Percentiles rank a stretch among this genome's conserved stretches.
These are phyloP conservation scores for Podospora anserina DNA, from an alignment of 495 filamentous ascomycete genomes.

Conservation along the genomic window DNA sequence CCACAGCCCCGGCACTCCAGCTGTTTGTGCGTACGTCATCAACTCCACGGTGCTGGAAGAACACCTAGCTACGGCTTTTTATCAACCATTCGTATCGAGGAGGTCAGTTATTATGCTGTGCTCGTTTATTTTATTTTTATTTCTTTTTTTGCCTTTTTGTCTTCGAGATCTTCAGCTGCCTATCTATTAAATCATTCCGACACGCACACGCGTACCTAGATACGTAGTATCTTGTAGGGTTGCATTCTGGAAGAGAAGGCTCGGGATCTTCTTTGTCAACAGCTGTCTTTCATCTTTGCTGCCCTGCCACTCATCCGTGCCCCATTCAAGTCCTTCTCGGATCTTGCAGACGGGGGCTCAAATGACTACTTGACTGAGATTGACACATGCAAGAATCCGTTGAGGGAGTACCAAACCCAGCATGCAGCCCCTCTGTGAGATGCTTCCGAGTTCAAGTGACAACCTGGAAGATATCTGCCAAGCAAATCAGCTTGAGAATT, in stretches of 20 bases:
- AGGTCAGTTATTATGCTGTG: no score
- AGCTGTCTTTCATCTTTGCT: neutral
- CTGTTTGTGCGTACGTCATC: neutral
- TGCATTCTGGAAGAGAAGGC: neutral
- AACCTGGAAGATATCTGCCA: neutral
- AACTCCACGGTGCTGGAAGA: neutral
- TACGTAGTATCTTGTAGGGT: neutral
- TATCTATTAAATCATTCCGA: neutral
- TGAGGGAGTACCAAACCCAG: neutral
- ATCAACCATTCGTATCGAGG: neutral
- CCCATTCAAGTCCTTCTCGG: neutral
- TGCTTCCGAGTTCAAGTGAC: neutral
- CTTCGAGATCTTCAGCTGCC: neutral
- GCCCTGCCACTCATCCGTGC: neutral
- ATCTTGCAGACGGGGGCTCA: neutral
- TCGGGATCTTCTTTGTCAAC: neutral
- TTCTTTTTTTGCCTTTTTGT: neutral
- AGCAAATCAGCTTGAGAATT: neutral
- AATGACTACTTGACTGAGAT: neutral
- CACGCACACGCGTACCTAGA: neutral
- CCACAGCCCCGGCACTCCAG: neutral
- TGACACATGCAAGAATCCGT: conserved; percentile 6
- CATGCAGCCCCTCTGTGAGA: neutral
- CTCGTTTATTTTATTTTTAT: no score
- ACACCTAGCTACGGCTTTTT: neutral